phyloP scores from a whole-genome alignment of 345 rosid genomes.

The Citrus mangshanensis region DNA sequence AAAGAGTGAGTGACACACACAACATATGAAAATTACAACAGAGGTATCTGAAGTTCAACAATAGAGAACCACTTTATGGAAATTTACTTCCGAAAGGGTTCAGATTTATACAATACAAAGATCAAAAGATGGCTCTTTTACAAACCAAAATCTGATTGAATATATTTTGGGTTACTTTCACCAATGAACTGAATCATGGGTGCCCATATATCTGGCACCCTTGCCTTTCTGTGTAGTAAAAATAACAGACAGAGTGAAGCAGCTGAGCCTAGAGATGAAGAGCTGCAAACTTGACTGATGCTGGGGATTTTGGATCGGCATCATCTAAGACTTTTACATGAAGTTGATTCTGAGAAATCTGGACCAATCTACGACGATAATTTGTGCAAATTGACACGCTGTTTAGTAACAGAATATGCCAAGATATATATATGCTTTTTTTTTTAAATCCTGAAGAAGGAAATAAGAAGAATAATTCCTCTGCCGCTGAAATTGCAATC shows the following conservation, averaged over 20 bases:
- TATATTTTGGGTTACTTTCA: not conserved
- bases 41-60: not conserved
- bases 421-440: not conserved
- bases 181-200: not conserved
- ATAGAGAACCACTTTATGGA: not conserved
- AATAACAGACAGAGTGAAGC: not conserved
- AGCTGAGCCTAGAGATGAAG: not conserved
- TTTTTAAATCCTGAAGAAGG: slow-evolving; percentile 13
- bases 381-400: not conserved
- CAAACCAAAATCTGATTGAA: not conserved
- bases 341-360: slow-evolving; percentile 5
- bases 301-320: not conserved
- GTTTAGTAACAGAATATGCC: slow-evolving; percentile 1
- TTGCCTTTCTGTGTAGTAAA: not conserved
- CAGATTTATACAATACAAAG: not conserved
- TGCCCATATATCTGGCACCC: not conserved
- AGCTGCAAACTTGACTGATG: not conserved
- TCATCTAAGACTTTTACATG: not conserved
- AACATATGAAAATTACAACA: not conserved
- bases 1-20: not conserved
- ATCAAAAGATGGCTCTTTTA: not conserved
- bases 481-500: slow-evolving; percentile 24
- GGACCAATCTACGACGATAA: not conserved
- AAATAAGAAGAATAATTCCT: slow-evolving; percentile 27
- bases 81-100: not conserved